Base-by-base conservation (phyloP, 2,329 filamentous ascomycete species). In the Ophiosphaerella narmari region DNA sequence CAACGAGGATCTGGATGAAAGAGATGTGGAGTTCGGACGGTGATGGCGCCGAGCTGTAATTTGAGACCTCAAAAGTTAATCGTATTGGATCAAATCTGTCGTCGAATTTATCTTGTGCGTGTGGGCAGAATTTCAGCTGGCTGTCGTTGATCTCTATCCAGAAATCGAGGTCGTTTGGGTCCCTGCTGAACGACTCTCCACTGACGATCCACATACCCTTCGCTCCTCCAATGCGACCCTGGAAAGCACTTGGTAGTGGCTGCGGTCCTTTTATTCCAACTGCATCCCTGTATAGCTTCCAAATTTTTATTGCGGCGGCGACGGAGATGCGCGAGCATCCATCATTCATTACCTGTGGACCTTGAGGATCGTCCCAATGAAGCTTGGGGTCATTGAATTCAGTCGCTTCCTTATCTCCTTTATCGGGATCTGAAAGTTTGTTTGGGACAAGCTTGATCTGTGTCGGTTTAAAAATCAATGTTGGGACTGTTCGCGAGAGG, bases 181-280 rank as follows among this genome's bases (percentile, higher is more conserved):
- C 73, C 1, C 73, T 72, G 0, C 69, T 70, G 23, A 82, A 78
- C 0, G 75, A 63, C 3, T 75, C 67, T 0, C 77, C 75, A 56
- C 87, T 85, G 5, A 87, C 70, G 39, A 87, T 79, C 89, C 88
- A 92, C 57, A 92, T 77, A 0, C 89, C 90, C 67, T 93, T 93
- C 0, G 87, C 87, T 14, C 86, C 83, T 8, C 84, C 87, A 32
- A 92, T 81, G 0, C 90, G 82, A 1, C 78, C 88, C 68, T 93
- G 89, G 0, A 82, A 85, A 0, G 80, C 86, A 31, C 82, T 82
- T 0, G 88, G 87, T 82, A 51, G 89, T 77, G 11, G 88, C 78
- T n/a, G 89, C 77, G 11, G 88, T 78, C 13, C 78, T 83, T 68
- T 90, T 0, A 80, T 84, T 12, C 81, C 81, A 0, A 86, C 69